Conservation (phyloP, 176 grass and related monocot genomes). For the Hordeum marinum region DNA sequence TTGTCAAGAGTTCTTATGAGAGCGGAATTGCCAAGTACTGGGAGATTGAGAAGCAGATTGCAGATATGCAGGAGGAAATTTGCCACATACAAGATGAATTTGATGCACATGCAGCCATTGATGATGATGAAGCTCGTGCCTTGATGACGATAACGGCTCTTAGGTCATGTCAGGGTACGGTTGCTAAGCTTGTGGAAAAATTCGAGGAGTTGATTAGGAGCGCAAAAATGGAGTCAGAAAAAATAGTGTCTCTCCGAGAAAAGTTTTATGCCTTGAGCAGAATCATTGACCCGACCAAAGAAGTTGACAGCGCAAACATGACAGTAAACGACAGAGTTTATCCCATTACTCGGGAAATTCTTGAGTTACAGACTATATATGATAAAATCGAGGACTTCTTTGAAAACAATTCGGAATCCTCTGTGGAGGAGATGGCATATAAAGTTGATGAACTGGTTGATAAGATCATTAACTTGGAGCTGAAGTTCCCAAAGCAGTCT, state of each 20-base stretch:
- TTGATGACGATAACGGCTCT: conserved; percentile 69
- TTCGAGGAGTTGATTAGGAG: conserved; percentile 39
- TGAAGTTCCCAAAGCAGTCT: conserved; percentile 54
- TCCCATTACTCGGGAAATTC: conserved; percentile 22
- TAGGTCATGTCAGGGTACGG: conserved; percentile 62
- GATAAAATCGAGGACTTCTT: conserved; percentile 62
- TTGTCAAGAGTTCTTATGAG: conserved; percentile 74
- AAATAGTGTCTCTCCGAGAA: conserved; percentile 41
- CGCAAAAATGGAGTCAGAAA: conserved; percentile 41
- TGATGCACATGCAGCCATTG: conserved; percentile 41
- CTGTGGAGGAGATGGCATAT: conserved; percentile 53
- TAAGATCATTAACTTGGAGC: conserved; percentile 68
- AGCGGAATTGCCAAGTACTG: conserved; percentile 56
- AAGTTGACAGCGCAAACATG: neutral
- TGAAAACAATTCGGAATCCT: conserved; percentile 51
- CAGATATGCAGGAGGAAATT: conserved; percentile 57
- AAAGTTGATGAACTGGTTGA: conserved; percentile 80
- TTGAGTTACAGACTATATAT: conserved; percentile 53
- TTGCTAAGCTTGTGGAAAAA: conserved; percentile 41
- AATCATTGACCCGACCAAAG: conserved; percentile 1
- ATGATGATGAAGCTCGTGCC: conserved; percentile 65
- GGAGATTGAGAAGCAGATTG: conserved; percentile 71
- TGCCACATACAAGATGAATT: conserved; percentile 61
- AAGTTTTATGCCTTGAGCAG: conserved; percentile 41
- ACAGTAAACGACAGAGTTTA: conserved; percentile 8